Base-by-base conservation (phyloP, 2,329 filamentous ascomycete species). In the Diaporthe sp. region DNA sequence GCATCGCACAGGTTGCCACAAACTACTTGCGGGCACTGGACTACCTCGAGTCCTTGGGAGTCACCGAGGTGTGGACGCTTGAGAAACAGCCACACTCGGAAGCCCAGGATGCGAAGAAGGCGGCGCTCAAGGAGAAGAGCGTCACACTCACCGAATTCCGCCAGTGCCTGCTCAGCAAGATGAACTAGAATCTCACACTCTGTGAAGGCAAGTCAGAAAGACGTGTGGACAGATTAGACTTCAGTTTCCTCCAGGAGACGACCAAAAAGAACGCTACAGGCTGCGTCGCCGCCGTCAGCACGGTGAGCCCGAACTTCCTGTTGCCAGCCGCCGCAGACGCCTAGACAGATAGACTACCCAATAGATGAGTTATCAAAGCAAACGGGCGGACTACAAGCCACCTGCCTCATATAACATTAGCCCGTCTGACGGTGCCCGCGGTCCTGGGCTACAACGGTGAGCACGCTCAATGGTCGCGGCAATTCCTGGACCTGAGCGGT, bases 1-100 rank as follows among this genome's bases (percentile, higher is more conserved):
- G 94, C 52, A 89, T 95, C 74, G 93, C 90, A 2, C 96, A 99
- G 81, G 89, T 99, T 7, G 95, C 92, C n/a, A 92, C 95, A 68
- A 96, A 97, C 81, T 98, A 97, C 85, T 81, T 82, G 60, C 90
- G 89, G 54, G 91, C 94, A 7, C 84, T 97, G 74, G 87, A 90
- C 1, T 98, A 94, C 82, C 85, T 97, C 73, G 88, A 91, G 77
- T 88, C 86, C 75, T 84, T 95, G 17, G 92, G 92, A 6, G 90
- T 96, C 35, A 80, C 84, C 42, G 86, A 91, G 74, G 85, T 97
- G 2, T 92, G 89, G 88, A 90, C 88, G 6, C 82, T 90, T 35
- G 82, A 84, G 78, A 84, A 88, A 68, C 80, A 78, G 7, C 77
- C 81, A 2, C 80, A 82, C 5, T 79, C 82, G 0, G 81, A 79